Base-by-base conservation (phyloP, 306 rosid species). In the barrel medic (Medicago truncatula) region DNA sequence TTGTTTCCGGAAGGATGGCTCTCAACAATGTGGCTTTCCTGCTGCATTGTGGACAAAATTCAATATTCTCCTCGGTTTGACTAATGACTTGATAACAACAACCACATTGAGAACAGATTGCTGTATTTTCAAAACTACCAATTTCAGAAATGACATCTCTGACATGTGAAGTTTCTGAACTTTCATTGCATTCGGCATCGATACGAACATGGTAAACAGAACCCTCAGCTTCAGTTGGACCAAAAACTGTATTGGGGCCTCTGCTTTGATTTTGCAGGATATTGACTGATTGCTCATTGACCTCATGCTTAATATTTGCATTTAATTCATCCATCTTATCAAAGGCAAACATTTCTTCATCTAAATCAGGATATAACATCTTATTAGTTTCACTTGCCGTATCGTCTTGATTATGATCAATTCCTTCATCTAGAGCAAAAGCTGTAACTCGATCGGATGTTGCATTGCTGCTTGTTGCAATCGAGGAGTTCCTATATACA, bases 381-480 rank as follows among this genome's bases (percentile, higher is more conserved):
- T 83, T 86, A 77, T 84, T 91, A 75, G 66, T 74, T 81, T 91
- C 95, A 80, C 71, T 82, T 25, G 83, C 83, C 73, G 64, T 78
- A 61, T 91, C 89, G 78, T 92, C 86, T 73, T 83, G 93, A 80
- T 81, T 92, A 70, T 79, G 97, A 64, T 86, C 90, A 82, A 81
- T 83, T 73, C 86, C 91, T 82, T 85, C 93, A 77, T 89, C 91
- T 71, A 34, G 84, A 60, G 85, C 90, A 64, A 76, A 80, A 86
- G 83, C 78, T 36, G 85, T 61, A 60, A 88, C 94, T 74, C 72
- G 89, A 73, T 89, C 93, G 18, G 91, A 85, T 78, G 89, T 86
- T 69, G 91, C 84, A 79, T 92, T 89, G 84, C 96, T 92, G 84
- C 90, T 88, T 50, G 97, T 86, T 72, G 91, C 87, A 82, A 84